Evolutionary conservation across 2,329 filamentous ascomycete species (phyloP).

Genomic region (Colletotrichum abscissum): DNA sequence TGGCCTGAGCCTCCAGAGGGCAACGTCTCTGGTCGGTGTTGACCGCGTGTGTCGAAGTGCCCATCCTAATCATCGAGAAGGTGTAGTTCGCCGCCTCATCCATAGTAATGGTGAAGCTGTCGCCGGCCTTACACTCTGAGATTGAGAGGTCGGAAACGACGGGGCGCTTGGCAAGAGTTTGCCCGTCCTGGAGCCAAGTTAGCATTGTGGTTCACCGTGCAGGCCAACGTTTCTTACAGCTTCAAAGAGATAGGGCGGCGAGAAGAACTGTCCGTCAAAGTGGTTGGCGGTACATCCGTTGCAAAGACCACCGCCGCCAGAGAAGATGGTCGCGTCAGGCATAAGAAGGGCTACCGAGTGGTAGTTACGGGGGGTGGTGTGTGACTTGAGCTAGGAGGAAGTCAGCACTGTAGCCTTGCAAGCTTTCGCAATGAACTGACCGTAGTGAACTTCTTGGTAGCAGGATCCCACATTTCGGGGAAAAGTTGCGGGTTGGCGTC

Average conservation of each 20-base stretch:
- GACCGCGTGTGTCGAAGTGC: conserved; percentile 63
- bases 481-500: conserved; percentile 53
- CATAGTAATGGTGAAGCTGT: conserved; percentile 45
- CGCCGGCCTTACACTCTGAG: conserved; percentile 34
- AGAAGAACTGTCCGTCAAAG: conserved; percentile 65
- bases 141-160: conserved; percentile 49
- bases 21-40: conserved; percentile 69
- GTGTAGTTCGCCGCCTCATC: conserved; percentile 41
- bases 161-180: conserved; percentile 50
- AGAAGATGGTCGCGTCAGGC: conserved; percentile 60
- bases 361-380: conserved; percentile 57
- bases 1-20: conserved; percentile 46
- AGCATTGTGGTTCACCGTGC: background rate
- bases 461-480: conserved; percentile 59
- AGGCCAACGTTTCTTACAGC: background rate
- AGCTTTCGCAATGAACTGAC: background rate
- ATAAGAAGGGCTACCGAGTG: conserved; percentile 61
- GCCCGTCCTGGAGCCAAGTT: conserved; percentile 46
- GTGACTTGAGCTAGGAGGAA: conserved; percentile 41
- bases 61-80: conserved; percentile 59
- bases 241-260: conserved; percentile 65
- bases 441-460: conserved; percentile 48
- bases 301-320: conserved; percentile 65
- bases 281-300: conserved; percentile 57
- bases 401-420: background rate